Conservation (phyloP, 805 yeast genomes). For the Wickerhamomyces ciferrii region DNA sequence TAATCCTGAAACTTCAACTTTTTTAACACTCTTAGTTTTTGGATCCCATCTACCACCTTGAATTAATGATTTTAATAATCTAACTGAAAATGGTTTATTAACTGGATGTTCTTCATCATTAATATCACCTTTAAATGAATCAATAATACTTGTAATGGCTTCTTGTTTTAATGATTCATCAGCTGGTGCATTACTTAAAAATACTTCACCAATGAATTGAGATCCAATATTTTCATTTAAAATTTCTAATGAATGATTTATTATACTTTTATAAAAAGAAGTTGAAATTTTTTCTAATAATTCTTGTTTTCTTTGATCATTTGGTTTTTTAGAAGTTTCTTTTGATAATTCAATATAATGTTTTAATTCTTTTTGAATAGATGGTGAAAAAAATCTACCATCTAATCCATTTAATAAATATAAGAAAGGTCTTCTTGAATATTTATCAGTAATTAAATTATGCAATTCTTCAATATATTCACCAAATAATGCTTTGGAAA, state of each 20-base stretch:
- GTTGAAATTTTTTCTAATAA: slow-evolving; percentile 63
- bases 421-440: slow-evolving; percentile 83
- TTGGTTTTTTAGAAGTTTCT: slow-evolving; percentile 82
- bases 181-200: slow-evolving; percentile 47
- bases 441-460: slow-evolving; percentile 61
- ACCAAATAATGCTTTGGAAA: slow-evolving; percentile 63
- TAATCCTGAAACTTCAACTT: slow-evolving; percentile 37
- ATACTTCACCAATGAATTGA: slow-evolving; percentile 74
- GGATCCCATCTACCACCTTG: slow-evolving; percentile 84
- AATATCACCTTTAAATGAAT: slow-evolving; percentile 62
- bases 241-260: slow-evolving; percentile 43
- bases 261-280: slow-evolving; percentile 49
- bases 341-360: slow-evolving; percentile 56
- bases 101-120: slow-evolving; percentile 62
- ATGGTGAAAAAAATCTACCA: slow-evolving; percentile 77
- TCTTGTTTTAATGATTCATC: slow-evolving; percentile 35
- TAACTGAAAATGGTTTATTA: slow-evolving; percentile 65
- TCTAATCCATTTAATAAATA: slow-evolving; percentile 75
- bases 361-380: slow-evolving; percentile 51
- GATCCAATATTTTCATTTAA: slow-evolving; percentile 73
- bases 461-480: slow-evolving; percentile 50
- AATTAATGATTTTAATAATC: slow-evolving; percentile 70
- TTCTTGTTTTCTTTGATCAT: slow-evolving; percentile 69
- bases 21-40: slow-evolving; percentile 47
- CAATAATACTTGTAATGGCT: slow-evolving; percentile 52